Conservation (phyloP, 148 eudicot genomes). For the Spergularia bocconei region DNA sequence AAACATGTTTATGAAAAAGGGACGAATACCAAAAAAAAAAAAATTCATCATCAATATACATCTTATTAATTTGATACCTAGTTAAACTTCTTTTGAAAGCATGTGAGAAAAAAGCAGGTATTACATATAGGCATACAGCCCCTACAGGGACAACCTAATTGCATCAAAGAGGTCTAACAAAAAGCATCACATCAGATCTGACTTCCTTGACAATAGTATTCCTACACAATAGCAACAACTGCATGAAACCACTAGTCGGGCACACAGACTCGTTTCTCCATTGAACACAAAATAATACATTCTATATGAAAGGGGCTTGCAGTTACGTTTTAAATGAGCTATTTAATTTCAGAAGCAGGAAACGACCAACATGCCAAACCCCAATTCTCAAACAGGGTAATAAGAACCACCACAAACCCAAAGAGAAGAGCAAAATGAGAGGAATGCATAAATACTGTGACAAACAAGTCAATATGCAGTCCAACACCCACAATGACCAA, state of each 20-base stretch:
- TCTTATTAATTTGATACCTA: too few relatives aligned
- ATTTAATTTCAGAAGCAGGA: too few relatives aligned
- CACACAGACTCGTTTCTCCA: neutral
- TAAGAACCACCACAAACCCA: neutral
- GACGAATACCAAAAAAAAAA: too few relatives aligned
- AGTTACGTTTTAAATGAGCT: too few relatives aligned
- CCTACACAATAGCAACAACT: neutral
- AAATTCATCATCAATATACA: too few relatives aligned
- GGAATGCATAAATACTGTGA: neutral
- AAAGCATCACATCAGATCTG: neutral
- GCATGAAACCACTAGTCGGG: neutral
- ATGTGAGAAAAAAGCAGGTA: neutral
- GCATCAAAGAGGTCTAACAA: constrained; percentile 1
- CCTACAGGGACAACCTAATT: neutral
- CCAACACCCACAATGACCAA: neutral
- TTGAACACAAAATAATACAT: too few relatives aligned
- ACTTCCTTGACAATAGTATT: neutral
- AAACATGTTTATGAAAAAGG: neutral
- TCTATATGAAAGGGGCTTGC: too few relatives aligned
- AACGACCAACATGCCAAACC: neutral
- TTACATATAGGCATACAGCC: neutral
- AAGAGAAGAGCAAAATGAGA: neutral
- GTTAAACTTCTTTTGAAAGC: neutral
- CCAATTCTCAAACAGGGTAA: neutral
- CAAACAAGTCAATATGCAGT: neutral